A percentile compares a stretch with the other conserved stretches of the same genome.
These are phyloP conservation scores for Chamaenerion angustifolium DNA, from an alignment of 345 rosid species.

Conservation along the genomic window DNA sequence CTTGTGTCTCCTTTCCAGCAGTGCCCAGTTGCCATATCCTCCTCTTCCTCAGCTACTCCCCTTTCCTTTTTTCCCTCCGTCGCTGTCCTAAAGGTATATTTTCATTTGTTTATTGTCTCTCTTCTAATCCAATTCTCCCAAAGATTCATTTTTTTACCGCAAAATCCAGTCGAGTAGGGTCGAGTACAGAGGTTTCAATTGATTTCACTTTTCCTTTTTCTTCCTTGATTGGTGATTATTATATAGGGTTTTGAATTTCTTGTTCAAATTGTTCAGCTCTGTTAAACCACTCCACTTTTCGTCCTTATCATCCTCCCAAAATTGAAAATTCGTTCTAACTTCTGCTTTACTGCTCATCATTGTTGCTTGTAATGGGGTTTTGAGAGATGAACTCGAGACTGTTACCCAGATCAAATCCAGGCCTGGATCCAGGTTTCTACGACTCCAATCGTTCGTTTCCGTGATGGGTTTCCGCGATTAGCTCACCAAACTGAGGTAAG, in stretches of 20 bases:
- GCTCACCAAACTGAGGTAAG: slow-evolving; percentile 3
- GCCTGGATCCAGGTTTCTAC: neutral
- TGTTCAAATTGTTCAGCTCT: no score
- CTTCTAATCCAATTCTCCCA: no score
- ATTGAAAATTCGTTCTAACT: neutral
- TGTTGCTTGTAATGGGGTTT: neutral
- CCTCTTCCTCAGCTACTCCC: neutral
- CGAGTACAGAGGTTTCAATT: no score
- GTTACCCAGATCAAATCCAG: slow-evolving; percentile 1
- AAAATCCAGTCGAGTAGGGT: no score
- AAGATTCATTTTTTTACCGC: no score
- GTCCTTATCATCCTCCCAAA: no score
- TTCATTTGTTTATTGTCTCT: neutral
- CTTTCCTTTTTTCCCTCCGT: neutral
- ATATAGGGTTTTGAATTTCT: no score
- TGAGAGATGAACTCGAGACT: slow-evolving; percentile 1
- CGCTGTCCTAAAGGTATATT: neutral
- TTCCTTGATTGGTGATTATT: no score
- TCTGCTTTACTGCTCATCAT: neutral
- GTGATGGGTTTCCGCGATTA: slow-evolving; percentile 6
- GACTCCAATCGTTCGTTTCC: neutral
- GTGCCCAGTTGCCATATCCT: slow-evolving; percentile 1
- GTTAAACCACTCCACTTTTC: no score
- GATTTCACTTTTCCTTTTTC: no score
- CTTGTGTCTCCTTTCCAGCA: slow-evolving; percentile 6